These are phyloP conservation scores for Tieghemiomyces parasiticus DNA, from an alignment of 192 early-diverging fungal species.

Conservation along the genomic window DNA sequence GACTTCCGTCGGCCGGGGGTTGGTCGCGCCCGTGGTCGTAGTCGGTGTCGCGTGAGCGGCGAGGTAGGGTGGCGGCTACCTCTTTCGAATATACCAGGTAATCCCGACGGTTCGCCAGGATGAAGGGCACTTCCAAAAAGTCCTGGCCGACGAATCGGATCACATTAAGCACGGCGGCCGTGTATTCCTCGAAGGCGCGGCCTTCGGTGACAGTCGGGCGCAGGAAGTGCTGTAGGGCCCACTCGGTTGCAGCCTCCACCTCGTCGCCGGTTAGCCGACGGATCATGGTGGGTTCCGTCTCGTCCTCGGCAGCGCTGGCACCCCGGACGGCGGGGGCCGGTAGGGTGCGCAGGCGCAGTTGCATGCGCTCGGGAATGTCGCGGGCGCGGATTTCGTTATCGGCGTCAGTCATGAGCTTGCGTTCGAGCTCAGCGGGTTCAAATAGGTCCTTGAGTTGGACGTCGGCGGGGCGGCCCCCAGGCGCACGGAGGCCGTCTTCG, in stretches of 20 bases:
- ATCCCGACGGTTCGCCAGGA: constrained; percentile 73
- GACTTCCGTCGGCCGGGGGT: constrained; percentile 18
- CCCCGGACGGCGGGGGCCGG: neutral
- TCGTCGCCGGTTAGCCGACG: constrained; percentile 38
- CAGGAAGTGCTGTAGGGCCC: constrained; percentile 22
- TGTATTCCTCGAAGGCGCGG: constrained; percentile 2
- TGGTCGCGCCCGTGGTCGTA: too few relatives aligned
- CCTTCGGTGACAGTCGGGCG: neutral
- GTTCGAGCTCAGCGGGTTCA: constrained; percentile 78
- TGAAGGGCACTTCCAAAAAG: constrained; percentile 83
- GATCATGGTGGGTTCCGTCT: neutral
- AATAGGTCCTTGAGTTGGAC: constrained; percentile 31
- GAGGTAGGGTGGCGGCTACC: neutral
- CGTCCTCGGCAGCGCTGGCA: neutral
- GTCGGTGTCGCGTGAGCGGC: too few relatives aligned
- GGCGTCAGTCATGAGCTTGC: constrained; percentile 76
- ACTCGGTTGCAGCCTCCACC: constrained; percentile 45
- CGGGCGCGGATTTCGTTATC: constrained; percentile 78
- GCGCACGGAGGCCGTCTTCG: constrained; percentile 11
- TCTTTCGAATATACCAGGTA: constrained; percentile 42
- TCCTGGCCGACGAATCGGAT: constrained; percentile 60
- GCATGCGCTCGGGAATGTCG: constrained; percentile 89
- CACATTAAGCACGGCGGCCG: constrained; percentile 37
- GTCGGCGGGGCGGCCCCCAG: constrained; percentile 29
- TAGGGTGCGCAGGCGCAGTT: constrained; percentile 40